These are phyloP conservation scores for Ocimum tenuiflorum DNA, from an alignment of 257 asterid species.

Conservation along the genomic window DNA sequence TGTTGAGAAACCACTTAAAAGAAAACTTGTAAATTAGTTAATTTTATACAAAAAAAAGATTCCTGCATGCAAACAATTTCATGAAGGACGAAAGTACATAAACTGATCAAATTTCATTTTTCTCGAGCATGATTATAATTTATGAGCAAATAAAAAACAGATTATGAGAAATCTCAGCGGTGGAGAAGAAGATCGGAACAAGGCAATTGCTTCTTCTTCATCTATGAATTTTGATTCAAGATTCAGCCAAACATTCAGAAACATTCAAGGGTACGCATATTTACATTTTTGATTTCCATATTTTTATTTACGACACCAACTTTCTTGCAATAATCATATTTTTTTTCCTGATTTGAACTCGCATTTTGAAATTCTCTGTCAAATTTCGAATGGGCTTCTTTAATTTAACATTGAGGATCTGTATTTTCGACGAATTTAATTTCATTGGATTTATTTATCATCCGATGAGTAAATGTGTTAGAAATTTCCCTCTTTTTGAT, in stretches of 20 bases:
- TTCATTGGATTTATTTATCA: not conserved
- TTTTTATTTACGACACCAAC: not conserved
- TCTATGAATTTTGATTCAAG: conserved; percentile 67
- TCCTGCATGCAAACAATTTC: not conserved
- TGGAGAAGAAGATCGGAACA: conserved; percentile 46
- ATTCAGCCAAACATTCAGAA: conserved; percentile 83
- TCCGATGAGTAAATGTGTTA: no score
- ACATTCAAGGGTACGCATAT: conserved; percentile 77
- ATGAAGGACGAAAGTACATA: not conserved
- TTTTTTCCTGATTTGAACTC: conserved; percentile 27
- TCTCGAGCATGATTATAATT: not conserved
- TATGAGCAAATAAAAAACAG: not conserved
- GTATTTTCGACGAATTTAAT: not conserved
- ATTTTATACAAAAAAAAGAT: no score
- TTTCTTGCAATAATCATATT: not conserved
- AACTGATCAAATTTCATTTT: not conserved
- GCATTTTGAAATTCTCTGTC: not conserved
- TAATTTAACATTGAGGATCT: not conserved
- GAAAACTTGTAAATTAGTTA: no score
- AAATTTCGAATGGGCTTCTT: conserved; percentile 4
- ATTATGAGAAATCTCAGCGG: conserved; percentile 17
- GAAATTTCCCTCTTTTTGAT: not conserved
- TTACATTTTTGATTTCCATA: not conserved
- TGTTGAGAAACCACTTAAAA: no score
- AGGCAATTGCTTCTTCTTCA: conserved; percentile 34